These are phyloP conservation scores for Pleurotus citrinopileatus DNA, from an alignment of 768 basidiomycete species.

Conservation along the genomic window DNA sequence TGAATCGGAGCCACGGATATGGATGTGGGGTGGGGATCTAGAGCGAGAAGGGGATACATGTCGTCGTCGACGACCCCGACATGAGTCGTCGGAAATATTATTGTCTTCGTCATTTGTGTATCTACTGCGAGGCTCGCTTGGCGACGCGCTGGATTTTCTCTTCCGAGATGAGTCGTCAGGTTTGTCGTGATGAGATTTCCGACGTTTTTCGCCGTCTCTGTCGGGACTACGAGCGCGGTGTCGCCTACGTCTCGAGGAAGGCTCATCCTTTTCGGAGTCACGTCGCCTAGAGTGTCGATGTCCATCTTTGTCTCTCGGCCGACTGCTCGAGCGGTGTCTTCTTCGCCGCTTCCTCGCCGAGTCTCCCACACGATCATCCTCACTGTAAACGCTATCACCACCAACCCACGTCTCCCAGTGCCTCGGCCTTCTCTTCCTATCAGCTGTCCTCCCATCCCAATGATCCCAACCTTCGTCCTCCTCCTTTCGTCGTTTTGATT, in stretches of 20 bases:
- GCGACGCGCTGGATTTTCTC: background rate
- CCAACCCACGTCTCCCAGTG: constrained; percentile 52
- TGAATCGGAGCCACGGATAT: constrained; percentile 7
- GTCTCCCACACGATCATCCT: constrained; percentile 26
- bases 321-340: constrained; percentile 21
- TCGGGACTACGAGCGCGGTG: constrained; percentile 20
- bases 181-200: background rate
- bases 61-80: background rate
- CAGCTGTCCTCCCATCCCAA: constrained; percentile 49
- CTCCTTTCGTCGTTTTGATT: background rate
- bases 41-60: background rate
- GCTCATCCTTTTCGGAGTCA: constrained; percentile 17
- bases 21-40: background rate
- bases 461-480: constrained; percentile 47
- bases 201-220: background rate
- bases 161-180: background rate
- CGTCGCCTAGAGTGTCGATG: constrained; percentile 7
- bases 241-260: constrained; percentile 24
- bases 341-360: constrained; percentile 20
- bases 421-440: constrained; percentile 42
- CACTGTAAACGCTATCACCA: constrained; percentile 16
- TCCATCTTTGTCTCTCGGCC: constrained; percentile 20
- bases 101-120: background rate
- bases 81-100: background rate
- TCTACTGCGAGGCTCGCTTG: no score